Percentiles rank a stretch among this genome's conserved stretches.
Evolutionary conservation across 2,329 filamentous ascomycete genomes (phyloP).

Genomic region (Pyrenochaeta sp.): DNA sequence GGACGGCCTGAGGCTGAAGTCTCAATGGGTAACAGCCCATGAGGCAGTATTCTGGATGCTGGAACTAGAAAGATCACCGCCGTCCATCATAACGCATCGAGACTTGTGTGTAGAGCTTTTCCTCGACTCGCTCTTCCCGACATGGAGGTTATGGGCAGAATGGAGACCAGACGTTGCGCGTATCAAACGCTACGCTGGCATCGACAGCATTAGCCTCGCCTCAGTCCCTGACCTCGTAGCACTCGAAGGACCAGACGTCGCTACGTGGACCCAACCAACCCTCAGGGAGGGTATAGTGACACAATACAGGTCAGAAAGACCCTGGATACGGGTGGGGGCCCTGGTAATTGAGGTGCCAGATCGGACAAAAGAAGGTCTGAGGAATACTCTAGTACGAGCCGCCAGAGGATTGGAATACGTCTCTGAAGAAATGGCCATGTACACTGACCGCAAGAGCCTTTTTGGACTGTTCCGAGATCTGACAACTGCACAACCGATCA

Average conservation of each 20-base stretch:
- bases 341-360: conserved; percentile 31
- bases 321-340: conserved; percentile 19
- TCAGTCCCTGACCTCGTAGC: conserved; percentile 31
- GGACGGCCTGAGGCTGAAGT: conserved; percentile 33
- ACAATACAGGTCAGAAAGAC: conserved; percentile 21
- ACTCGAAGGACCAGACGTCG: conserved; percentile 42
- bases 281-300: conserved; percentile 32
- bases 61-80: conserved; percentile 13
- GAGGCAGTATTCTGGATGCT: conserved; percentile 31
- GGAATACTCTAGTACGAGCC: conserved; percentile 21
- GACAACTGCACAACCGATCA: conserved; percentile 23
- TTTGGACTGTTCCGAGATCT: conserved; percentile 31
- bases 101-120: conserved; percentile 26
- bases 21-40: conserved; percentile 32
- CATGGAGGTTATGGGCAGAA: conserved; percentile 39
- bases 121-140: conserved; percentile 33
- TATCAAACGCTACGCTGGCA: conserved; percentile 16
- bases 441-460: conserved; percentile 2
- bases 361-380: conserved; percentile 25
- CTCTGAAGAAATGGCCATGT: neutral
- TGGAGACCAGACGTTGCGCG: conserved; percentile 36
- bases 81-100: conserved; percentile 12
- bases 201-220: conserved; percentile 18
- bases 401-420: conserved; percentile 12
- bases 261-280: conserved; percentile 20